phyloP scores from a whole-genome alignment of 306 rosid species.

The Benincasa hispida region DNA sequence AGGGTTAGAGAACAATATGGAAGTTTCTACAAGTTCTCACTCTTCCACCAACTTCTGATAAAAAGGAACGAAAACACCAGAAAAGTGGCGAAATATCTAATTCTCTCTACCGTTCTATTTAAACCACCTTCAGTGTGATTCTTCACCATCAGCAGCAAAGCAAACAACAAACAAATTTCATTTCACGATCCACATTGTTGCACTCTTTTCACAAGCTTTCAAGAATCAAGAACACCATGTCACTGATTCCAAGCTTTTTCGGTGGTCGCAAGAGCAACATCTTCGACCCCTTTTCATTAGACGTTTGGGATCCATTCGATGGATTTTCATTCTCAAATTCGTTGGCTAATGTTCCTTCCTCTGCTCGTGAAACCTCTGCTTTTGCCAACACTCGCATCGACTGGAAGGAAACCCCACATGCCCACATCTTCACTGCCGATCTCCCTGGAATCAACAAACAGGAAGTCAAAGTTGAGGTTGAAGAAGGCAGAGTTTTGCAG shows the following conservation, averaged over 20 bases:
- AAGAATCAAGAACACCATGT: background rate
- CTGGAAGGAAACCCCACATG: conserved; percentile 29
- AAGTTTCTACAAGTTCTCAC: too few species aligned
- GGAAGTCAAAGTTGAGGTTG: conserved; percentile 22
- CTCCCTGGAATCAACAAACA: conserved; percentile 22
- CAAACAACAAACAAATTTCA: background rate
- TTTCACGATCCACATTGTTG: background rate
- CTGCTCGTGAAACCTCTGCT: conserved; percentile 12
- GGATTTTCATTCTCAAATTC: background rate
- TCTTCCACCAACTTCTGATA: too few species aligned
- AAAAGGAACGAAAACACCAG: too few species aligned
- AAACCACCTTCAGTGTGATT: too few species aligned
- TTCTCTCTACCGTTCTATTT: too few species aligned
- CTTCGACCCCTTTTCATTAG: conserved; percentile 10
- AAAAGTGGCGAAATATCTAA: too few species aligned
- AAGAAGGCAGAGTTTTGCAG: conserved; percentile 17
- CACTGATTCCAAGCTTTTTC: conserved; percentile 12
- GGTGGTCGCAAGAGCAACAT: conserved; percentile 15
- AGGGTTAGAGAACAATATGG: too few species aligned
- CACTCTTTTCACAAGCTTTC: background rate
- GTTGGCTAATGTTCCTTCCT: conserved; percentile 4
- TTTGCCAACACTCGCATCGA: conserved; percentile 22
- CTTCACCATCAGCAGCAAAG: too few species aligned
- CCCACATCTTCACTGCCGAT: conserved; percentile 27
- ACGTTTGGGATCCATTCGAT: background rate